Conservation (phyloP, 306 rosid genomes). For the Castanea sativa region DNA sequence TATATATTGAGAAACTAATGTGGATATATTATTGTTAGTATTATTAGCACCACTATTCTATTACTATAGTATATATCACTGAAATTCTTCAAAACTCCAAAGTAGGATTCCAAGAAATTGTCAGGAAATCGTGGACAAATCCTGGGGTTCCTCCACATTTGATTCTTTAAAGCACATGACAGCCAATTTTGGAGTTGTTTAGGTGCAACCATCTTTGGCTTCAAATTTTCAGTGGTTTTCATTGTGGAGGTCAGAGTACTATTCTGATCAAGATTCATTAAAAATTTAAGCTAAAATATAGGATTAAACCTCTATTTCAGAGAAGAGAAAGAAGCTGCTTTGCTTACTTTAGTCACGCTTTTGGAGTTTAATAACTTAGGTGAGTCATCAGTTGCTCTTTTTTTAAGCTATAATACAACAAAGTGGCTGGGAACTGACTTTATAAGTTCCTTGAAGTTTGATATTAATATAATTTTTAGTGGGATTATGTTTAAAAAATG, state of each 20-base stretch:
- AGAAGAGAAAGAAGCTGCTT: constrained; percentile 33
- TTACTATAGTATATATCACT: constrained; percentile 19
- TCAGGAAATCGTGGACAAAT: constrained; percentile 39
- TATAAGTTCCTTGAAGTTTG: constrained; percentile 23
- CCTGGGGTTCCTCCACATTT: constrained; percentile 34
- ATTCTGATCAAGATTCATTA: not conserved
- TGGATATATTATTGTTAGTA: not conserved
- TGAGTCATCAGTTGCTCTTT: constrained; percentile 27
- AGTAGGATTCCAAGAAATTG: constrained; percentile 40
- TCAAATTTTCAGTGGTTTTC: not conserved
- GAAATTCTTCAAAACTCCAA: constrained; percentile 22
- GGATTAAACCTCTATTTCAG: constrained; percentile 19
- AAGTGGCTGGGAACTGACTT: constrained; percentile 43
- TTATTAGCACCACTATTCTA: constrained; percentile 11
- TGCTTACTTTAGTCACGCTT: constrained; percentile 55
- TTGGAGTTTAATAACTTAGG: constrained; percentile 29
- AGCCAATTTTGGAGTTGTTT: constrained; percentile 44
- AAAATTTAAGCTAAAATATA: constrained; percentile 11
- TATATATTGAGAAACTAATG: no score
- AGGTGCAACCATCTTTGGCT: constrained; percentile 19
- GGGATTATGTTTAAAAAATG: constrained; percentile 19
- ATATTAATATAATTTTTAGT: not conserved
- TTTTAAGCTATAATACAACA: constrained; percentile 34
- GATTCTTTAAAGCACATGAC: constrained; percentile 41
- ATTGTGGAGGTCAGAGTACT: constrained; percentile 17